Percentiles rank a stretch among this genome's conserved stretches.
phyloP scores from a whole-genome alignment of 2,329 filamentous ascomycete genomes.

The Aspergillus hiratsukae region DNA sequence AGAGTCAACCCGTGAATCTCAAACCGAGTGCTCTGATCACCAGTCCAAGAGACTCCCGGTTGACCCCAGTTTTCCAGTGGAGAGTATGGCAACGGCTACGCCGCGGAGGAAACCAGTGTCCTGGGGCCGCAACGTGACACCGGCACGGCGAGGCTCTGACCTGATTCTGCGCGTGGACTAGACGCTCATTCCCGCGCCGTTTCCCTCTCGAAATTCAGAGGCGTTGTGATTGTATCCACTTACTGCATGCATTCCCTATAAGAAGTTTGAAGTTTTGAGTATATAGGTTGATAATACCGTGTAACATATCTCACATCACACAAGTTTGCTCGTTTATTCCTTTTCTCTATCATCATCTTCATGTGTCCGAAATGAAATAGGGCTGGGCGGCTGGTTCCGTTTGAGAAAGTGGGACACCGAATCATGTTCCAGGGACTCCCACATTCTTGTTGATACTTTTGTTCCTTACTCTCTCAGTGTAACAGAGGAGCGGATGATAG shows the following conservation, averaged over 20 bases:
- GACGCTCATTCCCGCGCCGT: neutral
- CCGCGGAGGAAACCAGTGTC: conserved; percentile 21
- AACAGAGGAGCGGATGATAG: too few species aligned
- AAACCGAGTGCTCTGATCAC: neutral
- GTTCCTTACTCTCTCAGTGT: too few species aligned
- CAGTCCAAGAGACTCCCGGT: conserved; percentile 2
- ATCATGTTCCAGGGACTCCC: too few species aligned
- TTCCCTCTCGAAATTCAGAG: neutral
- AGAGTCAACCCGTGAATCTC: conserved; percentile 10
- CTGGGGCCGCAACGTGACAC: conserved; percentile 27
- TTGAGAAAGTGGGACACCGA: too few species aligned
- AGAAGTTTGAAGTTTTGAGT: neutral
- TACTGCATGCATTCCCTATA: neutral
- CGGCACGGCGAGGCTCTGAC: conserved; percentile 27
- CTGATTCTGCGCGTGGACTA: conserved; percentile 30
- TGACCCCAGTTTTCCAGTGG: conserved; percentile 5
- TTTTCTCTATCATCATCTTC: neutral
- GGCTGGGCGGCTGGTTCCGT: neutral
- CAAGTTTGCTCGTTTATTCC: neutral
- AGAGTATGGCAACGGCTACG: conserved; percentile 6
- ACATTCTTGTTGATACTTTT: too few species aligned
- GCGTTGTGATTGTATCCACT: neutral
- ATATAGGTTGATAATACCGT: neutral
- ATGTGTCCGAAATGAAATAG: neutral
- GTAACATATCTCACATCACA: neutral